These are phyloP conservation scores for Candida khao-thaluensis DNA, from an alignment of 805 yeast species.

Conservation along the genomic window DNA sequence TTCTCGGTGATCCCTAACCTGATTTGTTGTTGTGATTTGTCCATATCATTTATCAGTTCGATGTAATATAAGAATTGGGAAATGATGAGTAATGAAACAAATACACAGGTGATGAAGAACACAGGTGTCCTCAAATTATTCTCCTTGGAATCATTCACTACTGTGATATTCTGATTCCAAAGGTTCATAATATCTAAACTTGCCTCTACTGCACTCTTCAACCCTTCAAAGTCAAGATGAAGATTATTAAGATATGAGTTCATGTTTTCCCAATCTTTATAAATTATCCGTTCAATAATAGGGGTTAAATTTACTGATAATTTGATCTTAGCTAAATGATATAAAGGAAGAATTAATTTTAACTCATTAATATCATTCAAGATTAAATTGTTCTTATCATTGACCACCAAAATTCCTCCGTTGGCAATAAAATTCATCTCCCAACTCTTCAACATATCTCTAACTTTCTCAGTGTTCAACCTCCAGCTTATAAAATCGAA, in stretches of 20 bases:
- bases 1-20: slow-evolving; percentile 44
- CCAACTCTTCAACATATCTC: slow-evolving; percentile 62
- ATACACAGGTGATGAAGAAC: slow-evolving; percentile 69
- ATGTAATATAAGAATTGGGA: slow-evolving; percentile 60
- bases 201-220: slow-evolving; percentile 60
- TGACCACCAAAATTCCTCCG: slow-evolving; percentile 61
- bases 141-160: slow-evolving; percentile 61
- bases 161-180: slow-evolving; percentile 73
- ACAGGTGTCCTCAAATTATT: slow-evolving; percentile 74
- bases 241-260: slow-evolving; percentile 48
- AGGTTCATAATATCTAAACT: slow-evolving; percentile 59
- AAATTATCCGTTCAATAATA: slow-evolving; percentile 57
- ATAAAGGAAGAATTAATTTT: slow-evolving; percentile 64
- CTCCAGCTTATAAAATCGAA: slow-evolving; percentile 63
- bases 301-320: slow-evolving; percentile 62
- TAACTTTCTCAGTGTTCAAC: slow-evolving; percentile 54
- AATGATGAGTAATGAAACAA: slow-evolving; percentile 58
- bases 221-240: slow-evolving; percentile 56
- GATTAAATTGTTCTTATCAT: slow-evolving; percentile 47
- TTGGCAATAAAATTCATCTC: slow-evolving; percentile 59
- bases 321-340: slow-evolving; percentile 65
- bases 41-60: slow-evolving; percentile 34
- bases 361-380: slow-evolving; percentile 55
- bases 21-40: slow-evolving; percentile 12
- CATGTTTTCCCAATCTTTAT: slow-evolving; percentile 69